These are phyloP conservation scores for Chlorella sp. DNA, from an alignment of 139 green algal species.

Conservation along the genomic window DNA sequence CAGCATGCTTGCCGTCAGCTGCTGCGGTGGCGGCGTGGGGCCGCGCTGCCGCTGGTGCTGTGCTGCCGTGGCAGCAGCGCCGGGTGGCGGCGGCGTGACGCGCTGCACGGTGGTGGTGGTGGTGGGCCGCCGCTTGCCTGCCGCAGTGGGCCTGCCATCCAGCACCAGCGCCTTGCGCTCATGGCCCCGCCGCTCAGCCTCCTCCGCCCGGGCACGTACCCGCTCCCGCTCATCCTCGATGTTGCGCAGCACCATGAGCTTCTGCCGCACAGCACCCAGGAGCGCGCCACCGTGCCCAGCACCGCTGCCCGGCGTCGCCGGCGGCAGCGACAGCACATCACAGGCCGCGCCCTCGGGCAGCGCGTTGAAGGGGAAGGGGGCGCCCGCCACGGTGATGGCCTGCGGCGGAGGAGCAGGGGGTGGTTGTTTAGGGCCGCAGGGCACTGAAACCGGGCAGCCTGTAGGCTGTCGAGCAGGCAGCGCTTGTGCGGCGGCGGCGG, in stretches of 20 bases:
- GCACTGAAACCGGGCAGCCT: background rate
- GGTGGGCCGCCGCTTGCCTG: background rate
- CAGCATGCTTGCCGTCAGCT: constrained; percentile 1
- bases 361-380: constrained; percentile 9
- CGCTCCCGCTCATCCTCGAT: constrained; percentile 26
- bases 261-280: constrained; percentile 8
- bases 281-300: background rate
- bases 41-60: background rate
- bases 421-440: background rate
- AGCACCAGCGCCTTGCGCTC: constrained; percentile 31
- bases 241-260: constrained; percentile 30
- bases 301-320: background rate
- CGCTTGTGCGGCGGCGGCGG: background rate
- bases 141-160: background rate
- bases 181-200: constrained; percentile 2
- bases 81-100: background rate
- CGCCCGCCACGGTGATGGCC: constrained; percentile 8
- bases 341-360: background rate
- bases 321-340: constrained; percentile 27
- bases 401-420: background rate
- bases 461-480: background rate
- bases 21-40: constrained; percentile 8
- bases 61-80: background rate
- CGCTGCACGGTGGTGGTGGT: constrained; percentile 13
- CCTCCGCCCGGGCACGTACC: constrained; percentile 21